Base-by-base conservation (phyloP, 805 yeast genomes). In the Starmerella powellii region DNA sequence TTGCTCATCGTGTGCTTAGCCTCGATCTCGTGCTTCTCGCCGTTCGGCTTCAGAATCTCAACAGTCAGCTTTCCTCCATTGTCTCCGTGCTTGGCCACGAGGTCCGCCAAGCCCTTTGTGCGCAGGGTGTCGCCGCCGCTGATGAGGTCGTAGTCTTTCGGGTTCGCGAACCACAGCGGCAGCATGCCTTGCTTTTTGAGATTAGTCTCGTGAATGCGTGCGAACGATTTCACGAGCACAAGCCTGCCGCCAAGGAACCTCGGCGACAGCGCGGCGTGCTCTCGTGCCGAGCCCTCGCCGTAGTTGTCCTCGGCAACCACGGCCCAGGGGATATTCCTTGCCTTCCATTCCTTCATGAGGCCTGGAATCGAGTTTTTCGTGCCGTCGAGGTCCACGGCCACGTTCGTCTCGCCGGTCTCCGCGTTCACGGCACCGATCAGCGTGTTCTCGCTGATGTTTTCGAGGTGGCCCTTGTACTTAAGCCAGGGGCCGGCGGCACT, bases 221-320 rank as follows among this genome's bases (percentile, higher is more conserved):
- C 98, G 66, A 88, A 88, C 8, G 96, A 87, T 65, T 87, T 88
- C 55, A 84, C 94, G 48, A 88, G 67, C 49, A 88, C 80, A 50
- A 86, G 74, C 45, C 78, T 66, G 49, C 98, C 97, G 47, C 96
- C 97, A 34, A 91, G 71, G 69, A 83, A 91, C 64, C 93, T 74
- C 43, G 97, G 98, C 27, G 91, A 84, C 53, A 91, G 70, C 13
- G 97, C 97, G 35, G 98, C 98, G 58, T 88, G 98, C 63, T 88
- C 98, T 73, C 98, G 82, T 26, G 98, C 96, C 38, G 96, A 87
- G 56, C 98, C 98, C 69, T 88, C 98, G 66, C 98, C 98, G 59
- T 88, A 91, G 65, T 88, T 88, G 61, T 91, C 95, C 63, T 91
- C 98, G 41, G 96, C 97, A 50, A 91, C 80, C 34, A 91, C 96